A percentile compares a stretch with the other conserved stretches of the same genome.
Conservation (phyloP, 352 stramenopile species). For the Sclerospora graminicola region DNA sequence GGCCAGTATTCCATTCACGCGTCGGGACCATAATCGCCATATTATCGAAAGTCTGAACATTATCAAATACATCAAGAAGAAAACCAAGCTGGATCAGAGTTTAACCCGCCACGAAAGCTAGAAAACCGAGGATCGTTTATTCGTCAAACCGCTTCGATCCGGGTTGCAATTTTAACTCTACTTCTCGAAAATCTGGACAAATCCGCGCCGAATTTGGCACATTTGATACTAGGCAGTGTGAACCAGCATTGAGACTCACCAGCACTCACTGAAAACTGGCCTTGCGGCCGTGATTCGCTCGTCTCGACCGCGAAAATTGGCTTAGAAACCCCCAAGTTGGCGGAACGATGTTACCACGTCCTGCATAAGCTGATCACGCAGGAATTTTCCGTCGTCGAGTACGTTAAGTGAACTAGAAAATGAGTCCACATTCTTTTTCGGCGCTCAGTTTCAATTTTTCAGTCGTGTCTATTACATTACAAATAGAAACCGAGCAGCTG, state of each 20-base stretch:
- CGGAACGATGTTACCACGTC: too few relatives aligned
- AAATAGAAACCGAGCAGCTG: conserved; percentile 24
- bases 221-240: too few relatives aligned
- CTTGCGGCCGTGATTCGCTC: conserved; percentile 62
- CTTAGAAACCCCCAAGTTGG: conserved; percentile 43
- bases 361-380: too few relatives aligned
- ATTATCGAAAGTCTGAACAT: too few relatives aligned
- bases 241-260: too few relatives aligned
- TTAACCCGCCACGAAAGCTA: conserved; percentile 27
- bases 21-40: too few relatives aligned
- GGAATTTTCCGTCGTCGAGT: conserved; percentile 50
- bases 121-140: conserved; percentile 39
- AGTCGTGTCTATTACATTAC: too few relatives aligned
- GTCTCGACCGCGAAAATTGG: conserved; percentile 60
- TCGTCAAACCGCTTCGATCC: conserved; percentile 64
- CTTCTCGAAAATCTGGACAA: conserved; percentile 73
- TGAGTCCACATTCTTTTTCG: conserved; percentile 50
- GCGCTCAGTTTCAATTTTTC: too few relatives aligned
- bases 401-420: conserved; percentile 51
- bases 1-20: too few relatives aligned
- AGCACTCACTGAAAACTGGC: conserved; percentile 49
- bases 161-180: conserved; percentile 55
- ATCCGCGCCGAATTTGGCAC: too few relatives aligned
- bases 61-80: conserved; percentile 67
- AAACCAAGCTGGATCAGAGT: conserved; percentile 17